Evolutionary conservation across 805 yeast species (phyloP).

Genomic region (Candida yuanshanica): DNA sequence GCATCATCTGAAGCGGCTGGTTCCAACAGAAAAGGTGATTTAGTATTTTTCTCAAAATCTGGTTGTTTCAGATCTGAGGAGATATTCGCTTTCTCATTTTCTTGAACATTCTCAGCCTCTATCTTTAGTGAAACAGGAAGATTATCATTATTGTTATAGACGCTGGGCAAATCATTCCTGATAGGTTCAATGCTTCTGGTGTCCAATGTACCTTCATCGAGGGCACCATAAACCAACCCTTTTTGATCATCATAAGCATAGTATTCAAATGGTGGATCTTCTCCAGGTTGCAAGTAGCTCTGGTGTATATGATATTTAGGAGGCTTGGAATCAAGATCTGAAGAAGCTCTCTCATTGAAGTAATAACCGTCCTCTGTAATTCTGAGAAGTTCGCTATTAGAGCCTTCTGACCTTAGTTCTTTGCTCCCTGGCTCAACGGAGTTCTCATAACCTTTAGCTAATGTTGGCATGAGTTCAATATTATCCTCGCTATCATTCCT

Average conservation of each 20-base stretch:
- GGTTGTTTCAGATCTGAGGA: too few relatives aligned
- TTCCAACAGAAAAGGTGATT: not conserved
- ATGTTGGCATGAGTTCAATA: slow-evolving; percentile 22
- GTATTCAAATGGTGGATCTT: not conserved
- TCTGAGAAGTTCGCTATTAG: slow-evolving; percentile 17
- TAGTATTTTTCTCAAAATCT: not conserved
- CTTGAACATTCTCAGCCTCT: not conserved
- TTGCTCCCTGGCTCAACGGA: slow-evolving; percentile 11
- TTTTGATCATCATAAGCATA: not conserved
- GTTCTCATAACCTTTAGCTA: slow-evolving; percentile 25
- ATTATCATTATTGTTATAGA: not conserved
- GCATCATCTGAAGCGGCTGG: not conserved
- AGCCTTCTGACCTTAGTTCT: slow-evolving; percentile 5
- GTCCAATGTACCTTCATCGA: not conserved
- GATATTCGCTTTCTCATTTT: not conserved
- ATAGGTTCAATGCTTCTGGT: not conserved
- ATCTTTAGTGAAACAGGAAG: too few relatives aligned
- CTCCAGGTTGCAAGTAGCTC: not conserved
- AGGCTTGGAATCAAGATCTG: too few relatives aligned
- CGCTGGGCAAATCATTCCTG: not conserved
- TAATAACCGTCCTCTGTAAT: slow-evolving; percentile 22
- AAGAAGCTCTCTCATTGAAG: slow-evolving; percentile 2
- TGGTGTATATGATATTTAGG: not conserved
- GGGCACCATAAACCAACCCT: not conserved
- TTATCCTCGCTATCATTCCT: slow-evolving; percentile 16